Evolutionary conservation across 805 yeast genomes (phyloP).

Genomic region (Wickerhamiella dianesei): DNA sequence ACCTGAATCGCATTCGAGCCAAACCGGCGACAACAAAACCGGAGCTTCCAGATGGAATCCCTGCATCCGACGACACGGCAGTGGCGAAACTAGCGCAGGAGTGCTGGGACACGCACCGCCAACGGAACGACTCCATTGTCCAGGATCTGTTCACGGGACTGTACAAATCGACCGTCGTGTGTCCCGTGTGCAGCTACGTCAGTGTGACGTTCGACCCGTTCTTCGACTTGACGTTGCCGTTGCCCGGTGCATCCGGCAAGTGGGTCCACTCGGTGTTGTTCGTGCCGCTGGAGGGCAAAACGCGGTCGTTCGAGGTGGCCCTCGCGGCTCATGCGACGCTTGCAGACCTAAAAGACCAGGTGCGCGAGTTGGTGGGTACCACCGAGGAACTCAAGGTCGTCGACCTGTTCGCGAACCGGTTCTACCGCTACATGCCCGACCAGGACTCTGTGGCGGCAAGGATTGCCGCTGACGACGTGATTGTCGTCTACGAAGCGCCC

Average conservation of each 20-base stretch:
- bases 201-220: slow-evolving; percentile 90
- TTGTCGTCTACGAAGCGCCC: slow-evolving; percentile 45
- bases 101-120: slow-evolving; percentile 70
- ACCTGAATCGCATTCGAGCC: slow-evolving; percentile 62
- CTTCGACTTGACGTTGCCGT: slow-evolving; percentile 76
- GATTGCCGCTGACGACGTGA: slow-evolving; percentile 47
- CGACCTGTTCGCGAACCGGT: slow-evolving; percentile 53
- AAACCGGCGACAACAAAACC: slow-evolving; percentile 89
- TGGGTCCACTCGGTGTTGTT: slow-evolving; percentile 59
- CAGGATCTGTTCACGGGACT: slow-evolving; percentile 80
- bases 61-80: slow-evolving; percentile 35
- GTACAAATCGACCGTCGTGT: slow-evolving; percentile 76
- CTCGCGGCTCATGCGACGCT: slow-evolving; percentile 51
- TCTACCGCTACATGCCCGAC: slow-evolving; percentile 57
- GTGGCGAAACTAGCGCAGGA: slow-evolving; percentile 51
- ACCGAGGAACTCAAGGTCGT: slow-evolving; percentile 34
- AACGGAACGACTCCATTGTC: slow-evolving; percentile 73
- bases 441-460: slow-evolving; percentile 47
- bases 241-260: slow-evolving; percentile 48
- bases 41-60: slow-evolving; percentile 49
- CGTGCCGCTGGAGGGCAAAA: slow-evolving; percentile 43
- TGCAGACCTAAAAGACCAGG: slow-evolving; percentile 46
- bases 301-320: slow-evolving; percentile 53
- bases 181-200: slow-evolving; percentile 70
- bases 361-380: slow-evolving; percentile 34